Percentiles rank a stretch among this genome's conserved stretches.
phyloP scores from a whole-genome alignment of 2,329 filamentous ascomycete genomes.

The Fusarium algeriense region DNA sequence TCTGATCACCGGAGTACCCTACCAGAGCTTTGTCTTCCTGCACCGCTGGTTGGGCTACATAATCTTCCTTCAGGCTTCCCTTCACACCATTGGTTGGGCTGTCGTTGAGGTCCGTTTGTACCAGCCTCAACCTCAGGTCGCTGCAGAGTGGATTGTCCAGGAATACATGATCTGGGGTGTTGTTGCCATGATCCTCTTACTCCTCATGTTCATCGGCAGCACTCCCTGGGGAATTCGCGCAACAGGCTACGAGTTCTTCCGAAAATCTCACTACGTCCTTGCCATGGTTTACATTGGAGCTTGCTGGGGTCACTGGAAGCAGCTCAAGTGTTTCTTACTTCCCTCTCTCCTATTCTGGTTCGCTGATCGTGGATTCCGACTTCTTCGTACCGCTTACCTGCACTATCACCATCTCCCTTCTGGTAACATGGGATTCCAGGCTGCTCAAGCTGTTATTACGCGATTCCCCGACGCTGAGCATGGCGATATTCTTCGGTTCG shows the following conservation, averaged over 20 bases:
- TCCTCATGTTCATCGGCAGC: slow-evolving; percentile 71
- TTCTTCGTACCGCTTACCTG: slow-evolving; percentile 69
- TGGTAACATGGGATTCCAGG: slow-evolving; percentile 64
- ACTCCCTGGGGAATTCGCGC: slow-evolving; percentile 67
- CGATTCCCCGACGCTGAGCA: slow-evolving; percentile 67
- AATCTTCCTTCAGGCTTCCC: slow-evolving; percentile 73
- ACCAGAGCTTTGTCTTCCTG: slow-evolving; percentile 82
- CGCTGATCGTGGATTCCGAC: slow-evolving; percentile 71
- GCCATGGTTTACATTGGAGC: slow-evolving; percentile 81
- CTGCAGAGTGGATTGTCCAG: slow-evolving; percentile 69
- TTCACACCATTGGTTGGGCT: slow-evolving; percentile 80
- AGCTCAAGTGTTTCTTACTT: slow-evolving; percentile 76
- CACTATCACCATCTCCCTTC: slow-evolving; percentile 67
- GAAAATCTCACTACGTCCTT: slow-evolving; percentile 78
- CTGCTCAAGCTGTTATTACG: slow-evolving; percentile 59
- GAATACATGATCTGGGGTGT: slow-evolving; percentile 80
- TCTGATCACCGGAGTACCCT: slow-evolving; percentile 77
- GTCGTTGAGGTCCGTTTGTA: slow-evolving; percentile 76
- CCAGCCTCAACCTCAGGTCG: slow-evolving; percentile 75
- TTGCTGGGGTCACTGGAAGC: slow-evolving; percentile 80
- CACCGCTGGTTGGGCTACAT: slow-evolving; percentile 82
- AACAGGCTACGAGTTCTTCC: slow-evolving; percentile 83
- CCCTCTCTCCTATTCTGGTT: slow-evolving; percentile 74
- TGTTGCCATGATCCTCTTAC: slow-evolving; percentile 74
- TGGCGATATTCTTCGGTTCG: slow-evolving; percentile 73